Conservation (phyloP, 176 grass and related monocot species). For the Aegilops longissima region DNA sequence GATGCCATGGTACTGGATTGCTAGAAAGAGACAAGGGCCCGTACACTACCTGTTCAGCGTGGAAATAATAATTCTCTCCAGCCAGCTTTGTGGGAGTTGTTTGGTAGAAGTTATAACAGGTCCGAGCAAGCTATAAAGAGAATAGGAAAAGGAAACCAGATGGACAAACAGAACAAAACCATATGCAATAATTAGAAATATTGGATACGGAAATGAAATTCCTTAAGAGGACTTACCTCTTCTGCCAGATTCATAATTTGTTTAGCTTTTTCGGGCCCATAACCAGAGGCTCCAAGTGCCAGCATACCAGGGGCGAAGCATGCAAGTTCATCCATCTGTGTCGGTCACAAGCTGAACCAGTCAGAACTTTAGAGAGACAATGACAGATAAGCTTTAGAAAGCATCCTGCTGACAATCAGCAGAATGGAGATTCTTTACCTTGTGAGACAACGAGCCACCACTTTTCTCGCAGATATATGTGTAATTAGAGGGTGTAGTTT, state of each 20-base stretch:
- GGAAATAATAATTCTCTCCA: constrained; percentile 93
- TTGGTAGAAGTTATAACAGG: constrained; percentile 99
- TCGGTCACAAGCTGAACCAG: constrained; percentile 28
- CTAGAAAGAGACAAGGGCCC: constrained; percentile 8
- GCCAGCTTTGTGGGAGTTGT: constrained; percentile 93
- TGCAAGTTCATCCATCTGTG: constrained; percentile 99
- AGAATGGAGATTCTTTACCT: constrained; percentile 49
- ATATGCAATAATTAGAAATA: constrained; percentile 4
- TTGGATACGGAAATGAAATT: constrained; percentile 14
- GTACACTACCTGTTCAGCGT: constrained; percentile 58
- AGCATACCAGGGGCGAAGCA: constrained; percentile 99
- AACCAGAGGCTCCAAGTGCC: constrained; percentile 88
- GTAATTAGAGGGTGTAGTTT: constrained; percentile 89
- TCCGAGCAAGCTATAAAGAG: constrained; percentile 71
- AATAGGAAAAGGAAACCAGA: background rate
- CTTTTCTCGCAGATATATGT: constrained; percentile 95
- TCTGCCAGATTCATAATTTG: constrained; percentile 89
- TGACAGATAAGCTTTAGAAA: constrained; percentile 24
- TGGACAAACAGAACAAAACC: constrained; percentile 25
- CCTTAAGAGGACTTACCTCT: constrained; percentile 57
- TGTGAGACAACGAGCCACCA: constrained; percentile 81
- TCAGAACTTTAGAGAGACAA: constrained; percentile 29
- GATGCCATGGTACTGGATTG: background rate
- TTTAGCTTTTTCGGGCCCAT: constrained; percentile 81
- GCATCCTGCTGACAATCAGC: constrained; percentile 20